phyloP scores from a whole-genome alignment of 2,329 filamentous ascomycete genomes.

The Fusarium udum region DNA sequence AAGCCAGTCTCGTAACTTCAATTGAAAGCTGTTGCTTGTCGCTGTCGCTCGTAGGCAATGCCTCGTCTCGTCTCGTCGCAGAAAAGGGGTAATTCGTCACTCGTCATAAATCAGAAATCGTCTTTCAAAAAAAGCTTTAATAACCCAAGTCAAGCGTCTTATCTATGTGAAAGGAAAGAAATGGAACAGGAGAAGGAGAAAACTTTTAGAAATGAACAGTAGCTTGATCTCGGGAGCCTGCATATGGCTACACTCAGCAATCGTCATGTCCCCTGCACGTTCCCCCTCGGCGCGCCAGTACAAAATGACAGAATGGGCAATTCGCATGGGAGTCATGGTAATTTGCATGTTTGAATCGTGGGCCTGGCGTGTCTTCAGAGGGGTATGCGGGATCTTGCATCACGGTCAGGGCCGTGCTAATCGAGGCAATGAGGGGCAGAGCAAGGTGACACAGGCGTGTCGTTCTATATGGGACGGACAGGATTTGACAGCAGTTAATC shows the following conservation, averaged over 20 bases:
- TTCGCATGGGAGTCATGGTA: neutral
- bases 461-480: neutral
- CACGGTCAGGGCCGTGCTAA: neutral
- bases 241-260: neutral
- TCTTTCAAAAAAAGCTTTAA: neutral
- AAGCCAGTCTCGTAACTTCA: accelerated
- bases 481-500: neutral
- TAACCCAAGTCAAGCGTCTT: accelerated
- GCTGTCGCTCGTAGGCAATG: neutral
- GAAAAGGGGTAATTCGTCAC: neutral
- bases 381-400: neutral
- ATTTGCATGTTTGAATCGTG: neutral
- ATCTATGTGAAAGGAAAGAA: neutral
- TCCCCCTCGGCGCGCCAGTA: neutral
- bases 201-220: neutral
- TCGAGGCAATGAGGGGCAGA: neutral
- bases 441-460: neutral
- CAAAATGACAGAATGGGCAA: accelerated
- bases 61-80: neutral
- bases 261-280: neutral
- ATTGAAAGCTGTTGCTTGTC: neutral
- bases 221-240: neutral
- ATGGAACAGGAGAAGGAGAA: neutral
- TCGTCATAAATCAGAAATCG: neutral
- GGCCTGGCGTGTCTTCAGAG: neutral